Conservation (phyloP, 1,284 basidiomycete species). For the Paramarasmius palmivorus region DNA sequence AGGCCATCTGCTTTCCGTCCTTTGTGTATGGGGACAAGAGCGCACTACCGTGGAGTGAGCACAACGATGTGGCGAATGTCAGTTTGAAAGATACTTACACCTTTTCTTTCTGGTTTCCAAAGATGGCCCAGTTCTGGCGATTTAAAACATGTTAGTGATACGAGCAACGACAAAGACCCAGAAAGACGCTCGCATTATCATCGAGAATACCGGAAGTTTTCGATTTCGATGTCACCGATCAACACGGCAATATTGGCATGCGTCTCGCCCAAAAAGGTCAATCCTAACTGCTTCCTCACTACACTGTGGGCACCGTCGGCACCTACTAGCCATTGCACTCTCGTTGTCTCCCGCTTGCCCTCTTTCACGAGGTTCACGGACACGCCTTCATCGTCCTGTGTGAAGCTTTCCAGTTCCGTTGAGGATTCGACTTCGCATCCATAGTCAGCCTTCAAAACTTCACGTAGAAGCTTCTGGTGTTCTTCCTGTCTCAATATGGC, state of each 20-base stretch:
- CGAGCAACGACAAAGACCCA: too few species aligned
- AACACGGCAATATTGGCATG: not conserved
- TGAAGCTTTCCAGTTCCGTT: constrained; percentile 36
- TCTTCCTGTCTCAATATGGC: constrained; percentile 37
- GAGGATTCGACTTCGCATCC: constrained; percentile 37
- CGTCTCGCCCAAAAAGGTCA: not conserved
- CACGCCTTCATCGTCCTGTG: constrained; percentile 32
- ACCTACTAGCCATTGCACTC: constrained; percentile 11
- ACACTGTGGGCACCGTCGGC: constrained; percentile 14
- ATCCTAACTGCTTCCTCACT: constrained; percentile 14
- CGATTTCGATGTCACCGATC: not conserved
- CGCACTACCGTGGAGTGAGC: constrained; percentile 30
- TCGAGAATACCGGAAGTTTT: not conserved
- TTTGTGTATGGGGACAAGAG: constrained; percentile 31
- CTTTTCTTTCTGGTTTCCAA: too few species aligned
- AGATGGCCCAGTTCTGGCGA: too few species aligned
- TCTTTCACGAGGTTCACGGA: constrained; percentile 30
- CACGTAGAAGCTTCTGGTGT: constrained; percentile 36
- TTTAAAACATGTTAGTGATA: too few species aligned
- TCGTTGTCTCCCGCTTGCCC: constrained; percentile 10
- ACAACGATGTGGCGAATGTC: not conserved
- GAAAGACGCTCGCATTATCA: too few species aligned
- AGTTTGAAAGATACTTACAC: too few species aligned
- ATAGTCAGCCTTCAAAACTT: constrained; percentile 27
- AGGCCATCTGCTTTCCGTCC: constrained; percentile 31